Evolutionary conservation across 495 filamentous ascomycete genomes (phyloP).

Genomic region (Penicillium parvum): DNA sequence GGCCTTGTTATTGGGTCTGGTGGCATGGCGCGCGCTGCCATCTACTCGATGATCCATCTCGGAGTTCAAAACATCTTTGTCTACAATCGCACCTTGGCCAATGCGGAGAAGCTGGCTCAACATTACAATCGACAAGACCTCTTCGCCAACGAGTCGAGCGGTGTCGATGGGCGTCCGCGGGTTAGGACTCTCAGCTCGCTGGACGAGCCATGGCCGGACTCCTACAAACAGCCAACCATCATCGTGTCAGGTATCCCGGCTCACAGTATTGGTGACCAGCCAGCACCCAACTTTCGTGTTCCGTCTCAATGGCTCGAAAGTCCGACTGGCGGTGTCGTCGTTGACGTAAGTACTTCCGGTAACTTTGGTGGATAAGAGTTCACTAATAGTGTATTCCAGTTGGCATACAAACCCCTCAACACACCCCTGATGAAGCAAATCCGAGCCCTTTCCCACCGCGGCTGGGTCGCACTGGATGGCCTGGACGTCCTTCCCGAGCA

Average conservation of each 20-base stretch:
- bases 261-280: slow-evolving; percentile 55
- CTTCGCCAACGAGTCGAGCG: slow-evolving; percentile 12
- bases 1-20: slow-evolving; percentile 74
- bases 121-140: slow-evolving; percentile 59
- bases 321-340: slow-evolving; percentile 71
- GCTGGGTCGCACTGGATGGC: slow-evolving; percentile 73
- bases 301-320: slow-evolving; percentile 69
- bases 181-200: slow-evolving; percentile 54
- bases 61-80: slow-evolving; percentile 73
- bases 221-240: slow-evolving; percentile 64
- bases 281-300: slow-evolving; percentile 64
- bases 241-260: slow-evolving; percentile 71
- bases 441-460: slow-evolving; percentile 48
- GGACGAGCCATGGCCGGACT: slow-evolving; percentile 57
- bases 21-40: slow-evolving; percentile 74
- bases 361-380: neutral
- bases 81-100: slow-evolving; percentile 59
- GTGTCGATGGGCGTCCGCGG: slow-evolving; percentile 26
- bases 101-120: slow-evolving; percentile 57
- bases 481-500: slow-evolving; percentile 75
- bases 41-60: slow-evolving; percentile 73
- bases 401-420: slow-evolving; percentile 68
- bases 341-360: slow-evolving; percentile 51
- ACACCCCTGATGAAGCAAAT: slow-evolving; percentile 69
- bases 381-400: slow-evolving; percentile 27